Conservation (phyloP, 2,329 filamentous ascomycete species). For the Bipolaris oryzae region DNA sequence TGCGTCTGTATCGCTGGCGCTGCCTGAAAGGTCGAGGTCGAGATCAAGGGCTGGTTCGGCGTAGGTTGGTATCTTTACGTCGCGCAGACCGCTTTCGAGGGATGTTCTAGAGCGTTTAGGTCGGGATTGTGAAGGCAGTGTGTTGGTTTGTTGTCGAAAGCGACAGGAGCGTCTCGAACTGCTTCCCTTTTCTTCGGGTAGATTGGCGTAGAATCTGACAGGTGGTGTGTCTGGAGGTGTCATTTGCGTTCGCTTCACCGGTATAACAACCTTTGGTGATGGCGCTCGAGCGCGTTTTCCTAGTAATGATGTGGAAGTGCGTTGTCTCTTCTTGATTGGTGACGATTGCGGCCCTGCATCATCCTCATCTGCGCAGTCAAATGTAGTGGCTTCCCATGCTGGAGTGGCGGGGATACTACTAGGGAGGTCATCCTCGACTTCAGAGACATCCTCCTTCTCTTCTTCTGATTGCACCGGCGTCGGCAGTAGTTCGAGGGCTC, state of each 20-base stretch:
- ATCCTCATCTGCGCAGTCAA: slow-evolving; percentile 23
- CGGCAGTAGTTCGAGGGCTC: slow-evolving; percentile 31
- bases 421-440: slow-evolving; percentile 15
- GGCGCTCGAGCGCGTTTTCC: slow-evolving; percentile 35
- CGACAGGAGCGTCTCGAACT: slow-evolving; percentile 13
- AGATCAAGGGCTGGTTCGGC: slow-evolving; percentile 6
- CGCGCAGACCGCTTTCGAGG: slow-evolving; percentile 23
- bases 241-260: slow-evolving; percentile 25
- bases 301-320: slow-evolving; percentile 16
- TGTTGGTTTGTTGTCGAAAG: slow-evolving; percentile 9
- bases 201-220: slow-evolving; percentile 23
- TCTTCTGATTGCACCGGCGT: slow-evolving; percentile 37
- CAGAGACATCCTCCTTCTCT: slow-evolving; percentile 19
- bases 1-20: neutral
- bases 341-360: slow-evolving; percentile 32
- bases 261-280: slow-evolving; percentile 39
- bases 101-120: slow-evolving; percentile 23
- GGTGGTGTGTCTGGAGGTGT: slow-evolving; percentile 24
- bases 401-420: slow-evolving; percentile 1
- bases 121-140: slow-evolving; percentile 4
- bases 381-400: slow-evolving; percentile 17
- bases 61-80: slow-evolving; percentile 24
- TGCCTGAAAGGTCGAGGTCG: neutral
- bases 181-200: slow-evolving; percentile 20
- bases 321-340: slow-evolving; percentile 27